Percentiles rank a stretch among this genome's conserved stretches.
Evolutionary conservation across 192 early-diverging fungal species (phyloP).

Genomic region (Coemansia guatemalensis): DNA sequence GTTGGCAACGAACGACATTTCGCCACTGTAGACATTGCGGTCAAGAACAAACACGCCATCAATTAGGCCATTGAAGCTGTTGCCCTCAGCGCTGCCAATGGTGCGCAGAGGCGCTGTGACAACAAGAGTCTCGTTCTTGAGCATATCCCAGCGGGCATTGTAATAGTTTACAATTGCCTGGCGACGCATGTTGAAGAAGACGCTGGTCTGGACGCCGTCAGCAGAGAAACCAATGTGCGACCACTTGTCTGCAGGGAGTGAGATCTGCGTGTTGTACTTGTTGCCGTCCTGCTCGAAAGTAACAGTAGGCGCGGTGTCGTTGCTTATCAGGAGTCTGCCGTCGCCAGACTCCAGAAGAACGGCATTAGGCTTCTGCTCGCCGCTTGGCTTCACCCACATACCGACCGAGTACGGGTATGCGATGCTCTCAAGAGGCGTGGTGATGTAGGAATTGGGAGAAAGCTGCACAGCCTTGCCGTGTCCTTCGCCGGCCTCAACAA

Average conservation of each 20-base stretch:
- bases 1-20: conserved; percentile 47
- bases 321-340: conserved; percentile 41
- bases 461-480: conserved; percentile 45
- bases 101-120: conserved; percentile 29
- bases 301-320: conserved; percentile 23
- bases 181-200: conserved; percentile 43
- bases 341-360: conserved; percentile 43
- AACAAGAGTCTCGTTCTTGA: conserved; percentile 40
- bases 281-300: conserved; percentile 46
- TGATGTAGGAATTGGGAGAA: conserved; percentile 28
- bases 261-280: conserved; percentile 42
- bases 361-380: conserved; percentile 30
- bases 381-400: conserved; percentile 47
- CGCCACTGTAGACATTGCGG: conserved; percentile 30
- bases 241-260: conserved; percentile 29
- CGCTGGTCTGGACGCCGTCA: conserved; percentile 25
- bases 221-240: conserved; percentile 47
- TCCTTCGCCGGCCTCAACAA: conserved; percentile 39
- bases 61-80: conserved; percentile 34
- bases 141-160: conserved; percentile 40
- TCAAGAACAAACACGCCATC: conserved; percentile 42
- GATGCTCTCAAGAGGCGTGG: conserved; percentile 41
- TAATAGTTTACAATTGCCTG: conserved; percentile 36
- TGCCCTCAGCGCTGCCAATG: conserved; percentile 40
- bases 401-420: conserved; percentile 43